Conservation (phyloP, 495 filamentous ascomycete genomes). For the Talaromyces adpressus region DNA sequence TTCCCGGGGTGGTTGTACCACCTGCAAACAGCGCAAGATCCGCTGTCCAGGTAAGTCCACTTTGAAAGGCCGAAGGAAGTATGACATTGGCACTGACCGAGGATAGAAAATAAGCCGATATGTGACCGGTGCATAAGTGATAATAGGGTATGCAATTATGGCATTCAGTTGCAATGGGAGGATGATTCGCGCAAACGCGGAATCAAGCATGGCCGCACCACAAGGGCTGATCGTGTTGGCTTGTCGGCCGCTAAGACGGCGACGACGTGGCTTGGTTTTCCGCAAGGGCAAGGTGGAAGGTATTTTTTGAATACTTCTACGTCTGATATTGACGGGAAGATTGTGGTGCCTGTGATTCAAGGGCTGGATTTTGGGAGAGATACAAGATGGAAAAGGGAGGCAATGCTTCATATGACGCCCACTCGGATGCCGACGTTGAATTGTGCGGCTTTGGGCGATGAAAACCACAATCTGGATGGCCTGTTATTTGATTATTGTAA, state of each 20-base stretch:
- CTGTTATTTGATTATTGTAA: slow-evolving; percentile 8
- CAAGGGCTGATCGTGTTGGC: slow-evolving; percentile 3
- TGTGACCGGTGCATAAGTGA: slow-evolving; percentile 3
- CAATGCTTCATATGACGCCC: neutral
- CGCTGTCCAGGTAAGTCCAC: slow-evolving; percentile 20
- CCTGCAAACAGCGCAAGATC: slow-evolving; percentile 39
- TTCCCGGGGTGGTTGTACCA: slow-evolving; percentile 28
- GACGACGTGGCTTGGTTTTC: neutral
- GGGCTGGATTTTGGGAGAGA: neutral
- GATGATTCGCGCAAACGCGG: slow-evolving; percentile 9
- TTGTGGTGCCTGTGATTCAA: neutral
- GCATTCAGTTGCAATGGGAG: slow-evolving; percentile 6
- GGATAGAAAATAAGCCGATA: slow-evolving; percentile 7
- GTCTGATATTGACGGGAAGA: neutral
- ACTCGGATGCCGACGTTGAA: neutral
- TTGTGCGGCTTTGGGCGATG: neutral
- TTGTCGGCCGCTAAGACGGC: slow-evolving; percentile 1
- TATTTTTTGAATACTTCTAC: slow-evolving; percentile 7
- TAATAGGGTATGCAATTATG: slow-evolving; percentile 2
- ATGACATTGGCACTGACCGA: neutral
- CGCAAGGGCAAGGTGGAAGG: slow-evolving; percentile 1
- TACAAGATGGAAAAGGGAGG: neutral
- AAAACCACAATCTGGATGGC: neutral
- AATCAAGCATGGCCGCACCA: slow-evolving; percentile 7
- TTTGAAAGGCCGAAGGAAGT: neutral